Evolutionary conservation across 2,329 filamentous ascomycete species (phyloP).

Genomic region (Hypoxylon rubiginosum): DNA sequence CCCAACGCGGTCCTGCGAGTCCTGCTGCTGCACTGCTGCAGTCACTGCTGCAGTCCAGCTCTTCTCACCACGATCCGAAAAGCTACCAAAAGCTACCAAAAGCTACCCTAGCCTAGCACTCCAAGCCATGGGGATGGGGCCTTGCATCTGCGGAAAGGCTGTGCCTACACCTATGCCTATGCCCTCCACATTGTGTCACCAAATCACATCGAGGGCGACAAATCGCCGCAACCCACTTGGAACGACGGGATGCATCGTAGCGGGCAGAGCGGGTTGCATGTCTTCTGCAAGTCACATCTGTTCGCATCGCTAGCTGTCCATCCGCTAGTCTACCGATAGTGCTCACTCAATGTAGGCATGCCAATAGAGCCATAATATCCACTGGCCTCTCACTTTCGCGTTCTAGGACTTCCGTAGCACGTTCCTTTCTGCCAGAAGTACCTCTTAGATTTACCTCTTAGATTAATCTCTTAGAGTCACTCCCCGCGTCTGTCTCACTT

Average conservation of each 20-base stretch:
- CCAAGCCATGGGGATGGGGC: conserved; percentile 25
- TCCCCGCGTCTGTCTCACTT: conserved; percentile 33
- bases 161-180: conserved; percentile 36
- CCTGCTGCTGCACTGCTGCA: too few species aligned
- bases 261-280: conserved; percentile 25
- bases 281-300: conserved; percentile 35
- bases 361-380: conserved; percentile 8
- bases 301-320: conserved; percentile 34
- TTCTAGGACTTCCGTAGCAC: conserved; percentile 10
- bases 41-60: not conserved
- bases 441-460: conserved; percentile 7
- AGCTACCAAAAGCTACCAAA: conserved; percentile 23
- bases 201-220: conserved; percentile 37
- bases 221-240: conserved; percentile 35
- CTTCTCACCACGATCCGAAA: conserved; percentile 31
- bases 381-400: conserved; percentile 5
- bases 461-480: conserved; percentile 28
- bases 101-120: conserved; percentile 33
- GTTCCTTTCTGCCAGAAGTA: conserved; percentile 18
- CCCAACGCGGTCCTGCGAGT: not conserved
- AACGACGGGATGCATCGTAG: conserved; percentile 34
- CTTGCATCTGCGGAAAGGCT: conserved; percentile 43
- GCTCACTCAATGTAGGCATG: conserved; percentile 9
- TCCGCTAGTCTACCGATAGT: not conserved
- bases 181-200: conserved; percentile 36